phyloP scores from a whole-genome alignment of 371 early-diverging fungal species.

The Rhizopus arrhizus region DNA sequence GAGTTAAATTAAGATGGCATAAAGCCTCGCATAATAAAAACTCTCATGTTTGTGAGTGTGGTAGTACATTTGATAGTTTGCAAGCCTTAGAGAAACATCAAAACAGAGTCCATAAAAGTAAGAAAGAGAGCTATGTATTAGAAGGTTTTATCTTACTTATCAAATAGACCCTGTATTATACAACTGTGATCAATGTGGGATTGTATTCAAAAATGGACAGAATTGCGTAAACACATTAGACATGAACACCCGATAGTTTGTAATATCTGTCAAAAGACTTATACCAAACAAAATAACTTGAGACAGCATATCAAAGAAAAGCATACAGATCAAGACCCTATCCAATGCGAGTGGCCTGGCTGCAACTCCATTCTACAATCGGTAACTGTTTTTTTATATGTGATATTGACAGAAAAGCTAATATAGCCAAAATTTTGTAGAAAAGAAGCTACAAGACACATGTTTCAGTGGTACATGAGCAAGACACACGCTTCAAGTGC shows the following conservation, averaged over 20 bases:
- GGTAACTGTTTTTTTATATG: slow-evolving; percentile 21
- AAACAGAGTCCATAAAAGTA: slow-evolving; percentile 56
- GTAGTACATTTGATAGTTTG: slow-evolving; percentile 51
- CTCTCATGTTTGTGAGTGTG: slow-evolving; percentile 39
- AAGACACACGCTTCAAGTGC: slow-evolving; percentile 40
- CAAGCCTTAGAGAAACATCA: slow-evolving; percentile 60
- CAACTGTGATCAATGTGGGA: slow-evolving; percentile 57
- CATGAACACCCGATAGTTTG: slow-evolving; percentile 56
- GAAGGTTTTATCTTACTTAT: not conserved
- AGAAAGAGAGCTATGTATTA: not conserved
- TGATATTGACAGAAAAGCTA: not conserved
- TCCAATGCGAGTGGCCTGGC: slow-evolving; percentile 49
- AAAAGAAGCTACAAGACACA: slow-evolving; percentile 41
- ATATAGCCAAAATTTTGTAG: slow-evolving; percentile 10
- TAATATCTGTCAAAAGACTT: slow-evolving; percentile 52
- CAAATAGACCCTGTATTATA: slow-evolving; percentile 50
- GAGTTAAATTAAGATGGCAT: slow-evolving; percentile 59
- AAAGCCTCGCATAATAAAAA: slow-evolving; percentile 46
- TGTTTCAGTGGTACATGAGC: slow-evolving; percentile 47
- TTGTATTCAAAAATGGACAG: slow-evolving; percentile 57
- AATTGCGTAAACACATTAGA: slow-evolving; percentile 61
- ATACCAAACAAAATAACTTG: slow-evolving; percentile 35
- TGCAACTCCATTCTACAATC: slow-evolving; percentile 47
- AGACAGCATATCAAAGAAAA: slow-evolving; percentile 49
- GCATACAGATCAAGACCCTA: slow-evolving; percentile 28